Percentiles rank a stretch among this genome's conserved stretches.
These are phyloP conservation scores for Coelastrella sp. DNA, from an alignment of 139 green algal genomes.

Conservation along the genomic window DNA sequence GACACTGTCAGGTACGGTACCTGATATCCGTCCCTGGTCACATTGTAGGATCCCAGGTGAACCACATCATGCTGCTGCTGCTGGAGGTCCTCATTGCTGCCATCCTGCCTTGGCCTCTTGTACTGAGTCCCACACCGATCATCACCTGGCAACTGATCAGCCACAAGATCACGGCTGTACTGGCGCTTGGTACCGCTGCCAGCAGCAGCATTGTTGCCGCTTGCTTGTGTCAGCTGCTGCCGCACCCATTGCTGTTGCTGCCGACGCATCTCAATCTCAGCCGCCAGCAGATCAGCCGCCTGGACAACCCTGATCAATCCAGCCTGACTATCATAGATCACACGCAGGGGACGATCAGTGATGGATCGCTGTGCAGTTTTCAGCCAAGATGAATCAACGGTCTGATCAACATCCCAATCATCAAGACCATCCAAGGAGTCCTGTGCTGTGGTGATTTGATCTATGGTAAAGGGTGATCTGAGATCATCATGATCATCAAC, in stretches of 20 bases:
- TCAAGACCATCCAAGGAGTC: too few relatives aligned
- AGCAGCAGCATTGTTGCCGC: not conserved
- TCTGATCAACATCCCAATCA: too few relatives aligned
- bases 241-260: not conserved
- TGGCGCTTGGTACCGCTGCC: not conserved
- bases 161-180: not conserved
- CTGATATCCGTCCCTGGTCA: too few relatives aligned
- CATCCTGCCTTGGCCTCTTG: too few relatives aligned
- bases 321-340: slow-evolving; percentile 19
- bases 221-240: slow-evolving; percentile 1
- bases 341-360: not conserved
- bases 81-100: too few relatives aligned
- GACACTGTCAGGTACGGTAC: too few relatives aligned
- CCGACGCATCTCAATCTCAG: slow-evolving; percentile 10
- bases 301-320: not conserved
- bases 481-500: not conserved
- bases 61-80: too few relatives aligned
- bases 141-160: not conserved
- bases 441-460: too few relatives aligned
- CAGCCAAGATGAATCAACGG: not conserved
- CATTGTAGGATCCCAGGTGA: too few relatives aligned
- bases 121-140: too few relatives aligned
- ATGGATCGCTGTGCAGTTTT: not conserved
- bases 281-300: slow-evolving; percentile 14
- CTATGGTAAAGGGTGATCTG: too few relatives aligned